Base-by-base conservation (phyloP, 2,329 filamentous ascomycete species). In the Fusarium mangiferae region DNA sequence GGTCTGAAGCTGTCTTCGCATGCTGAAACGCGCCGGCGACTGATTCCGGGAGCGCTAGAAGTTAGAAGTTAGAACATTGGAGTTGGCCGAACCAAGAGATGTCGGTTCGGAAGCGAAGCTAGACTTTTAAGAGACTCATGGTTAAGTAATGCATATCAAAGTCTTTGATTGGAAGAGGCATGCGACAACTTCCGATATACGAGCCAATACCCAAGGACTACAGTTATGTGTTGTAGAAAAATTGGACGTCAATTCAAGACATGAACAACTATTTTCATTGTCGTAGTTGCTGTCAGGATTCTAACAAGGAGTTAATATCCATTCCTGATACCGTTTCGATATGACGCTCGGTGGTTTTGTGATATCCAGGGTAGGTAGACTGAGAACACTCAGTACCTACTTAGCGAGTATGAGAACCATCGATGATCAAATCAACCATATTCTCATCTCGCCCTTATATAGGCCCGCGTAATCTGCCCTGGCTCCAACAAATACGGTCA, bases 11-110 rank as follows among this genome's bases (percentile, higher is more conserved):
- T 55, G 38, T 54, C 42, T 30, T 35, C 36, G 20, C 18, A 39
- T 39, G 45, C 48, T 71, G 68, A 71, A 71, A 71, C 68, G 39
- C 62, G 44, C 62, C 55, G 44, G 62, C 17, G 22, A 57, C 7
- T 26, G 38, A 14, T 52, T 38, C 28, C 11, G 45, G 38, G n/a
- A 35, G 28, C 67, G 55, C 67, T 30, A 30, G 28, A 30, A 30
- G 28, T 30, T 71, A 71, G 60, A 70, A 55, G 55, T 57, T 71
- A 71, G 38, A 70, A 28, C 28, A 5, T 42, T n/a, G 11, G 39
- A 38, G 56, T 18, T 51, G 42, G 33, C 24, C 24, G 20, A 55
- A 18, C 35, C n/a, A 36, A 17, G 35, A 30, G 20, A 41, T 28
- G 11, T 28, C 33, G 18, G 7, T 13, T 38, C 9, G 7, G 3